Evolutionary conservation across 495 filamentous ascomycete species (phyloP).

Genomic region (Penicillium argentinense): DNA sequence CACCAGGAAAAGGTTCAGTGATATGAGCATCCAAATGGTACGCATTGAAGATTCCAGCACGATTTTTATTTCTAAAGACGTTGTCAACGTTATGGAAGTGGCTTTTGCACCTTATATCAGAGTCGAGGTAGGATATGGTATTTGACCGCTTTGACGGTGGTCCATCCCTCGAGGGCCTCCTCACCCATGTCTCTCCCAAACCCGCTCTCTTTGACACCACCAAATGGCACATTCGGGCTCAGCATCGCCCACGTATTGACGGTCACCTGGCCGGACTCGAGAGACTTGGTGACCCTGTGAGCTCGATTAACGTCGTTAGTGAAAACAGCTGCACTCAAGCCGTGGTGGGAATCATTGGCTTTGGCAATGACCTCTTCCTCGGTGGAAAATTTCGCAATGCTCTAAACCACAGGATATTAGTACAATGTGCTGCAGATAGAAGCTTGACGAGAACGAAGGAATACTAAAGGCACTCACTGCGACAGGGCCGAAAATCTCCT

Average conservation of each 20-base stretch:
- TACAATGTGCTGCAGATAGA: background rate
- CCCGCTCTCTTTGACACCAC: slow-evolving; percentile 56
- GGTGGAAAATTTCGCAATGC: slow-evolving; percentile 59
- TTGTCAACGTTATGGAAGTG: too few relatives aligned
- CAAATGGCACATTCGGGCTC: slow-evolving; percentile 41
- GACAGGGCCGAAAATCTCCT: slow-evolving; percentile 55
- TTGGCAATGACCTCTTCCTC: slow-evolving; percentile 79
- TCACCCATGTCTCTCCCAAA: slow-evolving; percentile 51
- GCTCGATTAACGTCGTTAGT: slow-evolving; percentile 73
- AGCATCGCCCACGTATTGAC: slow-evolving; percentile 25
- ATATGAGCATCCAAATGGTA: too few relatives aligned
- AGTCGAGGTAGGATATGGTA: slow-evolving; percentile 23
- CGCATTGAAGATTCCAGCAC: too few relatives aligned
- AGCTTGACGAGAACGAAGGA: too few relatives aligned
- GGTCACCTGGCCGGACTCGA: slow-evolving; percentile 66
- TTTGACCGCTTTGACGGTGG: slow-evolving; percentile 25
- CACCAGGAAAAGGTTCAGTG: too few relatives aligned
- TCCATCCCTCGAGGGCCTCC: slow-evolving; percentile 30
- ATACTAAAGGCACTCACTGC: slow-evolving; percentile 17
- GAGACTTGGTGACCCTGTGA: slow-evolving; percentile 71
- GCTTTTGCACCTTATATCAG: background rate
- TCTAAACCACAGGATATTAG: slow-evolving; percentile 10
- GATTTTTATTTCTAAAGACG: too few relatives aligned
- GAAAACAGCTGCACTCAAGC: slow-evolving; percentile 79
- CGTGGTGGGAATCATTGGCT: slow-evolving; percentile 85